Evolutionary conservation across 352 stramenopile species (phyloP).

Genomic region (Pythium rhizo-oryzae): DNA sequence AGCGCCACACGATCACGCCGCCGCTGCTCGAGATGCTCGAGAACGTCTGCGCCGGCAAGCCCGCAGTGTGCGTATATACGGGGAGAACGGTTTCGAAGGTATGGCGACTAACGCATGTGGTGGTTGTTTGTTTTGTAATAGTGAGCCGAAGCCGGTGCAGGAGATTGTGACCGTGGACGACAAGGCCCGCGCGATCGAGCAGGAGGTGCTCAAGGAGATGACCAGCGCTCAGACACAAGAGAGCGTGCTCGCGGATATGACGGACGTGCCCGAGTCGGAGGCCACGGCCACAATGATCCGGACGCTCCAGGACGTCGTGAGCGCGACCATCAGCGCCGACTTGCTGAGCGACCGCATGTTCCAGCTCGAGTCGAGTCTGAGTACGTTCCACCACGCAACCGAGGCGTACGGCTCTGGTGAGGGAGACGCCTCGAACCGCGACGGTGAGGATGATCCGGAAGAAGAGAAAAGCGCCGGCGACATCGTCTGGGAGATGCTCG

Average conservation of each 20-base stretch:
- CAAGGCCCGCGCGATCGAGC: slow-evolving; percentile 19
- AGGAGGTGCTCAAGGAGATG: slow-evolving; percentile 41
- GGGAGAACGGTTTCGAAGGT: background rate
- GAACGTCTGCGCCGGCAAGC: slow-evolving; percentile 76
- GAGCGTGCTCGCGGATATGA: slow-evolving; percentile 62
- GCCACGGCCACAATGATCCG: slow-evolving; percentile 44
- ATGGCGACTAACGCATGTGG: slow-evolving; percentile 1
- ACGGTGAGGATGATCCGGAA: slow-evolving; percentile 19
- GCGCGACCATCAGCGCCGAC: slow-evolving; percentile 80
- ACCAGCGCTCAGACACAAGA: slow-evolving; percentile 45
- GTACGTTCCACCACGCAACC: slow-evolving; percentile 66
- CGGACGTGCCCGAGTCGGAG: slow-evolving; percentile 60
- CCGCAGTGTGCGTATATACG: slow-evolving; percentile 46
- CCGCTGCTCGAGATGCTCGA: slow-evolving; percentile 63
- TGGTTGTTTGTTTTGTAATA: background rate
- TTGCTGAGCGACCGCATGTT: slow-evolving; percentile 90
- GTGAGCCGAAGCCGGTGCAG: slow-evolving; percentile 8
- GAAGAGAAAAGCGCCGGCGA: slow-evolving; percentile 37
- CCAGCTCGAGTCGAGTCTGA: slow-evolving; percentile 82
- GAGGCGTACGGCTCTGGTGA: slow-evolving; percentile 43
- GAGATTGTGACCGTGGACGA: slow-evolving; percentile 24
- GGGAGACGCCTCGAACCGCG: slow-evolving; percentile 1
- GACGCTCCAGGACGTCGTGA: slow-evolving; percentile 75
- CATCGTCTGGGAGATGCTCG: slow-evolving; percentile 74
- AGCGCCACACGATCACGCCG: slow-evolving; percentile 62